Base-by-base conservation (phyloP, 352 stramenopile species). In the Phytophthora vignae region DNA sequence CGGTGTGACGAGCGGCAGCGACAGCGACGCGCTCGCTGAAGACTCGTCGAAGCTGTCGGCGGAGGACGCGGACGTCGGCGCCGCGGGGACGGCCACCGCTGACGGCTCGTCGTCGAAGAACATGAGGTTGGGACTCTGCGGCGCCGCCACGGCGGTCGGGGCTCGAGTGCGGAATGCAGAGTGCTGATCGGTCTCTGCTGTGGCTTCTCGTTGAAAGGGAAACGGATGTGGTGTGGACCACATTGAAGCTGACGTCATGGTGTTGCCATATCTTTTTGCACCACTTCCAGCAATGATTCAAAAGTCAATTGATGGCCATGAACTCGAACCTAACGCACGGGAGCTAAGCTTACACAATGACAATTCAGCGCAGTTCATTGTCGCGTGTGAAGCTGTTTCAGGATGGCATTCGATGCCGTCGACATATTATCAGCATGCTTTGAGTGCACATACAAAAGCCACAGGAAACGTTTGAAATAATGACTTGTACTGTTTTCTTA, bases 51-150 rank as follows among this genome's bases (percentile, higher is more conserved):
- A 14, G 42, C 55, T 72, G n/a, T 67, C 64, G 15, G 3, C 48
- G 33, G 33, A 40, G 9, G 33, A 40, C 33, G 33, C 52, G 17
- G 57, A 76, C 4, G 57, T 12, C 1, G 69, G 10, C 31, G 56
- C 17, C 1, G 64, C 10, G 15, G 70, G 59, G 15, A 60, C 10
- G 7, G 67, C 15, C 17, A 66, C 14, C 36, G 64, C 42, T 33
- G 33, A 9, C 11, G 78, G 71, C 55, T 80, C 72, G 7, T 81
- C 76, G 69, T 85, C 77, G 59, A 88, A 88, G 46, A 67, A 19
- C 71, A 88, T 87, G 60, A 88, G 74, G 46, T 82, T 79, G 4
- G 77, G 74, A 64, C 71, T 85, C 62, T 63, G 60, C 38, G 70
- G 67, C 38, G 42, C 33, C 38, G 65, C 54, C 72, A 79, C 72